Percentiles rank a stretch among this genome's conserved stretches.
phyloP scores from a whole-genome alignment of 768 basidiomycete genomes.

The Erythrobasidium yunnanense region DNA sequence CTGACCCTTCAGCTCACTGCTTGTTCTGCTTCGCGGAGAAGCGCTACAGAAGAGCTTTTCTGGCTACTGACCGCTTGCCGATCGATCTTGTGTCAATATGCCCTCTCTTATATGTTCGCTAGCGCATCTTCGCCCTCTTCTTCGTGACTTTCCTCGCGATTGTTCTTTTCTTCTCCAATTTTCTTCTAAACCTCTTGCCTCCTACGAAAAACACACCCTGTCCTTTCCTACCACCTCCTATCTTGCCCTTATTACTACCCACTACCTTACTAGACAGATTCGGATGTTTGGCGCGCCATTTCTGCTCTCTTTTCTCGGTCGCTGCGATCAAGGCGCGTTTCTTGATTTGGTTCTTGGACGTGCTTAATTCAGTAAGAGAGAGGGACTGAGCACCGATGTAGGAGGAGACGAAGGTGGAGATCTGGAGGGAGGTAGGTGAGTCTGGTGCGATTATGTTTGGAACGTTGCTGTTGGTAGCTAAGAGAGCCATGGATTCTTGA shows the following conservation, averaged over 20 bases:
- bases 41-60: no score
- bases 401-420: slow-evolving; percentile 13
- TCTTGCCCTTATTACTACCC: background rate
- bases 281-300: slow-evolving; percentile 11
- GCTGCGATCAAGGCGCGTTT: background rate
- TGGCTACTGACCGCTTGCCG: no score
- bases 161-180: slow-evolving; percentile 6
- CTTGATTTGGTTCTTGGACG: slow-evolving; percentile 27
- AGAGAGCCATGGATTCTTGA: background rate
- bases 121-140: slow-evolving; percentile 12
- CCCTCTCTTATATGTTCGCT: background rate
- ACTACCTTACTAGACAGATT: background rate
- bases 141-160: slow-evolving; percentile 21
- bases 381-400: background rate
- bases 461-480: background rate
- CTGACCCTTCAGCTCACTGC: background rate
- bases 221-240: background rate
- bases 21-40: background rate
- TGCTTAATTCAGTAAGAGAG: slow-evolving; percentile 11
- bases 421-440: slow-evolving; percentile 13
- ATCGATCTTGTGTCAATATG: no score
- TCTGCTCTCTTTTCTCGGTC: background rate
- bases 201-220: slow-evolving; percentile 14
- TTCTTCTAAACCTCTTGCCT: background rate
- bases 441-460: slow-evolving; percentile 7